These are phyloP conservation scores for Russula compacta DNA, from an alignment of 768 basidiomycete species.

Conservation along the genomic window DNA sequence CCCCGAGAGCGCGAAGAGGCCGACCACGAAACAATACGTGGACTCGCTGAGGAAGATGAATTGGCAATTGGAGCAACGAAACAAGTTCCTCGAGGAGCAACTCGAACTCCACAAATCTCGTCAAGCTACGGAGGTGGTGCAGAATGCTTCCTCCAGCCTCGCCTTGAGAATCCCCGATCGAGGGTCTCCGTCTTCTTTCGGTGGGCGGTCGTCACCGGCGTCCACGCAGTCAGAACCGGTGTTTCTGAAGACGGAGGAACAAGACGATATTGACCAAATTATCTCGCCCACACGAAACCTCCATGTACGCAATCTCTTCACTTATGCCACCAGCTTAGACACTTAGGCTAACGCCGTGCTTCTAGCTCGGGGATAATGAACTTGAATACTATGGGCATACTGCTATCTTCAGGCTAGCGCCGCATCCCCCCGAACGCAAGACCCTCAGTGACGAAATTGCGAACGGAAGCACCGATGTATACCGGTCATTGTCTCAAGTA, in stretches of 20 bases:
- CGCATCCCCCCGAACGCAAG: constrained; percentile 5
- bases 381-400: constrained; percentile 27
- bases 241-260: constrained; percentile 12
- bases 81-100: constrained; percentile 24
- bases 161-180: constrained; percentile 11
- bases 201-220: constrained; percentile 10
- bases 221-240: constrained; percentile 10
- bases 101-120: constrained; percentile 11
- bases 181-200: constrained; percentile 9
- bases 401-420: constrained; percentile 27
- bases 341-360: neutral
- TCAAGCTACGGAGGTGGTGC: constrained; percentile 8
- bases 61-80: constrained; percentile 22
- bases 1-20: constrained; percentile 28
- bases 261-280: constrained; percentile 14
- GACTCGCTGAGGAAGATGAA: constrained; percentile 26
- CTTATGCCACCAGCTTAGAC: constrained; percentile 20
- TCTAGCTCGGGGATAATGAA: constrained; percentile 23
- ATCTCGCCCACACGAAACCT: constrained; percentile 9
- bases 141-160: neutral
- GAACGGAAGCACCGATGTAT: neutral
- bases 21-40: constrained; percentile 28
- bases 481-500: constrained; percentile 1
- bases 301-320: constrained; percentile 16
- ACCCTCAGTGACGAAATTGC: neutral